These are phyloP conservation scores for Fusarium piperis DNA, from an alignment of 2,329 filamentous ascomycete species.

Conservation along the genomic window DNA sequence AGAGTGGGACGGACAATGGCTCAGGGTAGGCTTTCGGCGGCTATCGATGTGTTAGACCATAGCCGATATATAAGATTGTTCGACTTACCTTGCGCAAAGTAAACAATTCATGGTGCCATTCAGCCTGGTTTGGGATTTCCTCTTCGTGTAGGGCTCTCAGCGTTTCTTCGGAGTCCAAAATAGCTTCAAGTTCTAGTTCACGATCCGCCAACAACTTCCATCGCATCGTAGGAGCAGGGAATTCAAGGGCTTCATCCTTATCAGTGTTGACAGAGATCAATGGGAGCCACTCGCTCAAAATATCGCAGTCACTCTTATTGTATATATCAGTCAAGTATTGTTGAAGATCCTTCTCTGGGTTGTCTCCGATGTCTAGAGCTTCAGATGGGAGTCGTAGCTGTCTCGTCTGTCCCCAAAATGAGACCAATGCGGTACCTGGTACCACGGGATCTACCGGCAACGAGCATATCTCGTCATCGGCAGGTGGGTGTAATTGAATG, in stretches of 20 bases:
- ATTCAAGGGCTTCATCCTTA: slow-evolving; percentile 43
- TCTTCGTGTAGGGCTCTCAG: background rate
- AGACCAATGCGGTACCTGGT: background rate
- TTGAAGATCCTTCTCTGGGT: slow-evolving; percentile 32
- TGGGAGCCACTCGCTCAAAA: slow-evolving; percentile 45
- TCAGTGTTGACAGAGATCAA: slow-evolving; percentile 32
- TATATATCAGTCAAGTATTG: slow-evolving; percentile 33
- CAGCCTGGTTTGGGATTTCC: background rate
- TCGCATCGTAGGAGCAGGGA: slow-evolving; percentile 34
- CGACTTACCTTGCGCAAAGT: slow-evolving; percentile 8
- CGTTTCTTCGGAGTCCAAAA: background rate
- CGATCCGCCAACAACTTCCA: slow-evolving; percentile 38
- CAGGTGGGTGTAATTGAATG: slow-evolving; percentile 12
- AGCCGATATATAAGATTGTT: background rate
- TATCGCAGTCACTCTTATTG: slow-evolving; percentile 26
- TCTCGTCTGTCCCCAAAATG: background rate
- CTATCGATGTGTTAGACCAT: slow-evolving; percentile 6
- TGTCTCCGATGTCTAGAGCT: slow-evolving; percentile 38
- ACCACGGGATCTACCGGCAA: background rate
- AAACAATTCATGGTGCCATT: slow-evolving; percentile 9
- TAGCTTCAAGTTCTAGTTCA: slow-evolving; percentile 41
- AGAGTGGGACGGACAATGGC: slow-evolving; percentile 43
- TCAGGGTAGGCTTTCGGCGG: background rate
- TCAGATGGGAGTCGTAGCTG: slow-evolving; percentile 34
- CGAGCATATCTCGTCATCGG: background rate